Percentiles rank a stretch among this genome's conserved stretches.
These are phyloP conservation scores for Smittium culicis DNA, from an alignment of 371 early-diverging fungal genomes.

Conservation along the genomic window DNA sequence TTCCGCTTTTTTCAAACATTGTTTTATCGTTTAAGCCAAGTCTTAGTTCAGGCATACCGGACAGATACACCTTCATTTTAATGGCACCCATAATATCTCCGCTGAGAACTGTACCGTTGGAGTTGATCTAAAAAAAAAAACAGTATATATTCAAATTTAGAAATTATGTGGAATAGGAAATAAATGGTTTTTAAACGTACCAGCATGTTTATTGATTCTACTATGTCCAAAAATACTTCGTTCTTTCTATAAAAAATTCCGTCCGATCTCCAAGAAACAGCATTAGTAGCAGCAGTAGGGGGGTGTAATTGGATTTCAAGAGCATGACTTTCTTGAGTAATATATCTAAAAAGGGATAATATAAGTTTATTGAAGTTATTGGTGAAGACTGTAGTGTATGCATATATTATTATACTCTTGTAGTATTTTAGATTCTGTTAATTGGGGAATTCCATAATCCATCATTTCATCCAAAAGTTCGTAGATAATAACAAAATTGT, in stretches of 20 bases:
- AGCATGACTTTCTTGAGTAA: slow-evolving; percentile 93
- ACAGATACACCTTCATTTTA: slow-evolving; percentile 92
- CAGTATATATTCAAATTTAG: too few species aligned
- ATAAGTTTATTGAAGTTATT: background rate
- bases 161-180: background rate
- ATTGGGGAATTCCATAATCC: slow-evolving; percentile 98
- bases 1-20: slow-evolving; percentile 89
- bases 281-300: slow-evolving; percentile 95
- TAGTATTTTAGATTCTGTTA: slow-evolving; percentile 91
- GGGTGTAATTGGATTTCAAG: slow-evolving; percentile 74
- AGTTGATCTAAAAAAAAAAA: slow-evolving; percentile 45
- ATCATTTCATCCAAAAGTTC: slow-evolving; percentile 98
- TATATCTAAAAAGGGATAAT: slow-evolving; percentile 39
- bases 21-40: slow-evolving; percentile 96
- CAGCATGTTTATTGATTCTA: slow-evolving; percentile 92
- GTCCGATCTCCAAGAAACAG: slow-evolving; percentile 95
- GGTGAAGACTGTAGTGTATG: slow-evolving; percentile 20
- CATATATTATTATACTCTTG: slow-evolving; percentile 46
- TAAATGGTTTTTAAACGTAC: slow-evolving; percentile 31
- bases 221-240: slow-evolving; percentile 95
- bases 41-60: slow-evolving; percentile 97
- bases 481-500: slow-evolving; percentile 92
- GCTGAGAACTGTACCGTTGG: slow-evolving; percentile 88
- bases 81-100: slow-evolving; percentile 90
- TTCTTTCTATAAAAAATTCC: slow-evolving; percentile 95